A percentile compares a stretch with the other conserved stretches of the same genome.
phyloP scores from a whole-genome alignment of 306 rosid genomes.

The Vicia faba region DNA sequence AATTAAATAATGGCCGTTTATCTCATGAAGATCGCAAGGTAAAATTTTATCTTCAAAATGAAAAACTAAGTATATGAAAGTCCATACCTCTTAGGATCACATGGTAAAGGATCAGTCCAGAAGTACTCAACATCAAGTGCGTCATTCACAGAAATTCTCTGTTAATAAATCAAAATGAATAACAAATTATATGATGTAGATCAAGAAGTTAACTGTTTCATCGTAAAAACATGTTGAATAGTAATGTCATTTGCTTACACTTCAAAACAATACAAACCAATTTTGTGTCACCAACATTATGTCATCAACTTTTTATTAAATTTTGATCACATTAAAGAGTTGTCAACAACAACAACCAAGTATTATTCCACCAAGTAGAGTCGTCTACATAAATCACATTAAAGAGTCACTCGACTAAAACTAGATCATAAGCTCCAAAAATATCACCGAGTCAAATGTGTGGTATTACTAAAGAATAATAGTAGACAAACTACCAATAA shows the following conservation, averaged over 20 bases:
- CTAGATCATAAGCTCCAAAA: slow-evolving; percentile 4
- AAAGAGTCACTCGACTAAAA: slow-evolving; percentile 16
- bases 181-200: slow-evolving; percentile 6
- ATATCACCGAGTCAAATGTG: background rate
- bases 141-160: slow-evolving; percentile 71
- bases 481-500: background rate
- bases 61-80: background rate
- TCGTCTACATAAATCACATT: too few species aligned
- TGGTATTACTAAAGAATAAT: slow-evolving; percentile 1
- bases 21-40: background rate
- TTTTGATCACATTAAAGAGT: background rate
- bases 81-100: slow-evolving; percentile 69
- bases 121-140: slow-evolving; percentile 81
- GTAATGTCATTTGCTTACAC: slow-evolving; percentile 1
- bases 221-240: background rate
- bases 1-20: background rate
- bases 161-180: slow-evolving; percentile 25
- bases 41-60: background rate
- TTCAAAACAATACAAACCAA: background rate
- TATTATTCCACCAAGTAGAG: too few species aligned
- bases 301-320: background rate
- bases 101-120: slow-evolving; percentile 77
- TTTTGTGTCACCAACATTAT: slow-evolving; percentile 4
- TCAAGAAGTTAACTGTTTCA: background rate
- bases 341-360: too few species aligned